Base-by-base conservation (phyloP, 2,329 filamentous ascomycete species). In the Bretziella fagacearum region DNA sequence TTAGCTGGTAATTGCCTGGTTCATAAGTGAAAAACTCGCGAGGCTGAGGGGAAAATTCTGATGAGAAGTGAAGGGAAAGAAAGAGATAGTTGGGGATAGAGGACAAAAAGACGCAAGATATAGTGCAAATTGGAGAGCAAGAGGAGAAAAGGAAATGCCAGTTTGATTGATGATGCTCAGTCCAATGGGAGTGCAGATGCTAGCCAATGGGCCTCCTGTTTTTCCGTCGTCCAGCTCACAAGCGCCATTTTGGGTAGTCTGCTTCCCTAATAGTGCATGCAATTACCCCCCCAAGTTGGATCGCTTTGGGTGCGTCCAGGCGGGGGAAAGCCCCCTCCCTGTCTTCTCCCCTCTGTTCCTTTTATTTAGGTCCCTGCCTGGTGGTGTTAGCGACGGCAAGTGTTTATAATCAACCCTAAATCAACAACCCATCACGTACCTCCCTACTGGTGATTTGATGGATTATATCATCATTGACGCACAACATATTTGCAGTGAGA, bases 1-100 rank as follows among this genome's bases (percentile, higher is more conserved):
- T 39, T 39, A 39, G 35, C 35, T 20, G 35, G 35, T 39, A 39
- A 39, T 39, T 39, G 15, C 35, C 35, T 39, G 23, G 35, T 39
- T 39, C 10, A 10, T 39, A 17, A 8, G 10, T 11, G 27, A 10
- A n/a, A n/a, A n/a, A n/a, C n/a, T n/a, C 4, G 27, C 27, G 27
- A 30, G 27, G 27, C 27, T 30, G 27, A 30, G 27, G n/a, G n/a
- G n/a, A n/a, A n/a, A n/a, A n/a, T n/a, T 6, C 5, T n/a, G 13
- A 15, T 33, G 30, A 33, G 17, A n/a, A n/a, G 17, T 33, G 17
- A 6, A n/a, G 13, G 30, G 30, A 6, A 33, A 15, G 6, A 33
- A n/a, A n/a, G n/a, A n/a, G n/a, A n/a, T n/a, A n/a, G n/a, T n/a
- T n/a, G n/a, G n/a, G n/a, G n/a, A n/a, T n/a, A n/a, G n/a, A n/a